Evolutionary conservation across 345 rosid genomes (phyloP), one percentile per base, ranked within the genome.

Genomic region (Salix caprea): DNA sequence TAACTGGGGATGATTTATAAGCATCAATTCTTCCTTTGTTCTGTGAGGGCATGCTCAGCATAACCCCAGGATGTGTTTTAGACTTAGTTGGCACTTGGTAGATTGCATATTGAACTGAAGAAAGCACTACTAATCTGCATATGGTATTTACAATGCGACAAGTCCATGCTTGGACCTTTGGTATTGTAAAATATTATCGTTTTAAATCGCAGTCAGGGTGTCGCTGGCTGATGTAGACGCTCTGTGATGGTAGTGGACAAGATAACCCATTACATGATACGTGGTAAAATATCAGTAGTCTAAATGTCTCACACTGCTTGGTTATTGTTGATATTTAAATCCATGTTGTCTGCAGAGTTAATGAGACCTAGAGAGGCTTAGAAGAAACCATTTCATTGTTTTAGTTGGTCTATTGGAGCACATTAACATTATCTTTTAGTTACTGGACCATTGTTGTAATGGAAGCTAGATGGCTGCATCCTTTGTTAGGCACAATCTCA

Each of bases 41-140:
- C 58, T 46, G 69, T 28, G 40, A 74, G 44, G 73, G 74, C 65
- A 34, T 23, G n/a, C 76, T 40, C 44, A 70, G 65, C 37, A 12
- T 46, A 42, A 69, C 50, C 60, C 61, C 30, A 68, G 34, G 30
- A 23, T 23, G 32, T n/a, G 69, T 23, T 62, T 34, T 48, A 12
- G 32, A 26, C 44, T 72, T 34, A 21, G 24, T 23, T 58, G 44
- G 65, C 66, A 62, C 24, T 77, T 65, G 26, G 56, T 40, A 40
- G 71, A 42, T 69, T 30, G 61, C 67, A 73, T 34, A 23, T 46
- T 67, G 6, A 54, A 54, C 40, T 50, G 48, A 71, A 71, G 7
- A 62, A 11, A 24, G 60, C 26, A 42, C 46, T 48, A 62, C 12
- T 6, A 61, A 15, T 21, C 40, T 28, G n/a, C 24, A 18, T 9